phyloP scores from a whole-genome alignment of 768 basidiomycete genomes.

The Clitopilus hobsonii region DNA sequence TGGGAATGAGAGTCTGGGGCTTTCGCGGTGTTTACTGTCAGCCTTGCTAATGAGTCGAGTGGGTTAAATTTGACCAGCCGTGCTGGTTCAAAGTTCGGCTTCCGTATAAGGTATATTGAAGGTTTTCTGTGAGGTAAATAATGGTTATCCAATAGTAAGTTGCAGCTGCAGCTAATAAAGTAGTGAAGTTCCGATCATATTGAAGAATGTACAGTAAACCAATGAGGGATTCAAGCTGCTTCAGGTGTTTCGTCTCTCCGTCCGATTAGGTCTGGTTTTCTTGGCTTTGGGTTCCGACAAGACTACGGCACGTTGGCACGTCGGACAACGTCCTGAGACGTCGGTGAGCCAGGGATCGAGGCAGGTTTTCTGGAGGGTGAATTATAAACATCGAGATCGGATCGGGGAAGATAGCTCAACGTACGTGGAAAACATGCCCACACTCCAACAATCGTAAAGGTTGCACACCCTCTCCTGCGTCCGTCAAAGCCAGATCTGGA shows the following conservation, averaged over 20 bases:
- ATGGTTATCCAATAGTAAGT: not conserved
- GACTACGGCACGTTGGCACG: constrained; percentile 76
- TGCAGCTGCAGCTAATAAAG: not conserved
- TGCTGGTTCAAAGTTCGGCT: too few species aligned
- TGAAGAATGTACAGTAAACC: not conserved
- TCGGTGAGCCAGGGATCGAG: constrained; percentile 86
- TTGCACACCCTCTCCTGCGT: constrained; percentile 73
- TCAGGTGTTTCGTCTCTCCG: not conserved
- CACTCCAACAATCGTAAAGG: constrained; percentile 74
- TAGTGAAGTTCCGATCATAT: not conserved
- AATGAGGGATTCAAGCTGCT: not conserved
- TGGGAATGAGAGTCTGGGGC: not conserved
- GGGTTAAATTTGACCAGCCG: too few species aligned
- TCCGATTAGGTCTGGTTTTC: constrained; percentile 1
- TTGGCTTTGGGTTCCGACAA: constrained; percentile 22
- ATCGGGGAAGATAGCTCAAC: constrained; percentile 20
- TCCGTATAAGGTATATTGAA: too few species aligned
- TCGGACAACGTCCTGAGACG: constrained; percentile 84
- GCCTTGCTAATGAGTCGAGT: too few species aligned
- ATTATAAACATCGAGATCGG: constrained; percentile 7
- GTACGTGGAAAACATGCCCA: constrained; percentile 87
- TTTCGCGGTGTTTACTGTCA: too few species aligned
- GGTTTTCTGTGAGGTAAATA: not conserved
- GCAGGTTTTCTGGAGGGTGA: constrained; percentile 64
- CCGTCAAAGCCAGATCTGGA: constrained; percentile 47